phyloP scores from a whole-genome alignment of 2,329 filamentous ascomycete genomes.

The Fusarium sp. region DNA sequence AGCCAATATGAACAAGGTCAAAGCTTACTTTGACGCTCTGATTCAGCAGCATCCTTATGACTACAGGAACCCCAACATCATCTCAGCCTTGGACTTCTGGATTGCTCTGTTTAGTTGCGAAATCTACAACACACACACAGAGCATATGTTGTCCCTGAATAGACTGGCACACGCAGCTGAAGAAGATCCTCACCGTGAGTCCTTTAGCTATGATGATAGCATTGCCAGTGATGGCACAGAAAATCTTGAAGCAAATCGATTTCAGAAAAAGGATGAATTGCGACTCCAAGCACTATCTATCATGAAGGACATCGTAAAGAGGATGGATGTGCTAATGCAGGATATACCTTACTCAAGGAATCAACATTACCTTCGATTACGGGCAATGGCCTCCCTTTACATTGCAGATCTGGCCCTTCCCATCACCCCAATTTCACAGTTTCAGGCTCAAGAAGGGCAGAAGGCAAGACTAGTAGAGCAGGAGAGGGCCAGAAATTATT shows the following conservation, averaged over 20 bases:
- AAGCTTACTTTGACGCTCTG: slow-evolving; percentile 79
- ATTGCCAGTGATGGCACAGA: slow-evolving; percentile 41
- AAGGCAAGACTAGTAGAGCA: slow-evolving; percentile 50
- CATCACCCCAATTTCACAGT: slow-evolving; percentile 50
- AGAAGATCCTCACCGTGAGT: slow-evolving; percentile 33
- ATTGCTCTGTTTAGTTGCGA: slow-evolving; percentile 84
- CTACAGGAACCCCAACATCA: slow-evolving; percentile 67
- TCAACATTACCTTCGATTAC: slow-evolving; percentile 74
- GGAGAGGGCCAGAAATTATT: slow-evolving; percentile 44
- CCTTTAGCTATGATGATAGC: slow-evolving; percentile 38
- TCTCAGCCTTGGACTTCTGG: slow-evolving; percentile 82
- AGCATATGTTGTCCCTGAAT: slow-evolving; percentile 63
- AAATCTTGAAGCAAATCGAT: slow-evolving; percentile 33
- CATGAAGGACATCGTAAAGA: slow-evolving; percentile 73
- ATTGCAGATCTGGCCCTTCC: slow-evolving; percentile 75
- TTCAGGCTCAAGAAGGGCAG: slow-evolving; percentile 48
- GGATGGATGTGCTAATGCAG: slow-evolving; percentile 79
- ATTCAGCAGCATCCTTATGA: slow-evolving; percentile 83
- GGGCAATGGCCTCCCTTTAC: slow-evolving; percentile 82
- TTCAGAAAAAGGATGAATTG: slow-evolving; percentile 56
- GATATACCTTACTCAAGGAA: slow-evolving; percentile 79
- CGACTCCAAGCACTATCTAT: slow-evolving; percentile 66
- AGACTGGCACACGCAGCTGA: slow-evolving; percentile 52
- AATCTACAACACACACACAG: slow-evolving; percentile 79
- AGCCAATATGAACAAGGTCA: slow-evolving; percentile 61